phyloP scores from a whole-genome alignment of 78 protist species.

The Chrysochromulina tobinii region DNA sequence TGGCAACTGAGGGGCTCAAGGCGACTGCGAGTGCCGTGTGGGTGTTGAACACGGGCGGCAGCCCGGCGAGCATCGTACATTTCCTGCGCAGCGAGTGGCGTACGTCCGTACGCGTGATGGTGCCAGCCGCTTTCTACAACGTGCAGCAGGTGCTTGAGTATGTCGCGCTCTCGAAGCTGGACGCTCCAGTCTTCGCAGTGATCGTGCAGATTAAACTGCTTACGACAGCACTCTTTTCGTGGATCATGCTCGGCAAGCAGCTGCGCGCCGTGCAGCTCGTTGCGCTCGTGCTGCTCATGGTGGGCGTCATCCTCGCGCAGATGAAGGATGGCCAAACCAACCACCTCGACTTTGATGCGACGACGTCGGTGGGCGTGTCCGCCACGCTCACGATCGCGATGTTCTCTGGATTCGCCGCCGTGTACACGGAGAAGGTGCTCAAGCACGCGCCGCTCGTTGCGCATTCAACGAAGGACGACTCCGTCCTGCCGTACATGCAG shows the following conservation, averaged over 20 bases:
- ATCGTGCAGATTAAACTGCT: background rate
- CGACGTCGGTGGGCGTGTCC: too few species aligned
- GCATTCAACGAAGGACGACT: too few species aligned
- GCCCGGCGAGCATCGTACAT: background rate
- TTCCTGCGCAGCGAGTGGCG: conserved; percentile 1
- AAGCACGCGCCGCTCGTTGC: background rate
- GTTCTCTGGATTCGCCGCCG: background rate
- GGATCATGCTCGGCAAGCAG: background rate
- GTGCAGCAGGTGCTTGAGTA: background rate
- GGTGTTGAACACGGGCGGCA: background rate
- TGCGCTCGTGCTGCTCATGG: background rate
- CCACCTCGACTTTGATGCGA: background rate
- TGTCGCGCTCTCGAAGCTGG: conserved; percentile 9
- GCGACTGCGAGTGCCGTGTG: background rate
- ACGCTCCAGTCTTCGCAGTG: conserved; percentile 6
- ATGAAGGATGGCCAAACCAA: background rate
- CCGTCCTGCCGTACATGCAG: too few species aligned
- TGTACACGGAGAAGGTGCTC: background rate
- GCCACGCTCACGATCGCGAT: background rate
- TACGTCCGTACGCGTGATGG: conserved; percentile 1
- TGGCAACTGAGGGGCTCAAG: background rate
- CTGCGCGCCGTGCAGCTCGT: background rate
- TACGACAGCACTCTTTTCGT: background rate
- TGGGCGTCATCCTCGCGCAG: conserved; percentile 16
- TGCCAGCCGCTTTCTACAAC: conserved; percentile 31